Evolutionary conservation across 805 yeast genomes (phyloP).

Genomic region (Brettanomyces sp.): DNA sequence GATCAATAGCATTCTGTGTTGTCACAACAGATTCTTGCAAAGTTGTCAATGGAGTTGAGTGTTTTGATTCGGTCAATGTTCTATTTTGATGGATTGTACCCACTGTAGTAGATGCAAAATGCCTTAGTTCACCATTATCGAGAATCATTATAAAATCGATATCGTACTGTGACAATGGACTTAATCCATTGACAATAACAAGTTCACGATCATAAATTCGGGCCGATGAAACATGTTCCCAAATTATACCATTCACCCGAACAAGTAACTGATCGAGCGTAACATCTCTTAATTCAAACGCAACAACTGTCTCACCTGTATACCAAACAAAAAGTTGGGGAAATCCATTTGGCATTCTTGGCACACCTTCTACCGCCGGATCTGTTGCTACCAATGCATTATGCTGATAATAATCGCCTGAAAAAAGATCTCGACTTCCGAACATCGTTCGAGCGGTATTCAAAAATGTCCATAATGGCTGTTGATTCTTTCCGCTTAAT

Average conservation of each 20-base stretch:
- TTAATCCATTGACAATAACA: constrained; percentile 54
- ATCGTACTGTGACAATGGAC: constrained; percentile 57
- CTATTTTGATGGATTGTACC: constrained; percentile 26
- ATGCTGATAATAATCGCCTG: constrained; percentile 29
- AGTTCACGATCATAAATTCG: constrained; percentile 36
- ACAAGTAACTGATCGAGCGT: constrained; percentile 33
- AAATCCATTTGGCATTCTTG: constrained; percentile 15
- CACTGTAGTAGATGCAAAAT: constrained; percentile 24
- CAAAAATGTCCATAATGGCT: constrained; percentile 47
- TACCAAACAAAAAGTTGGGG: constrained; percentile 35
- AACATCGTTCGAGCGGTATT: constrained; percentile 43
- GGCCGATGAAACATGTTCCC: constrained; percentile 58
- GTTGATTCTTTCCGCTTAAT: constrained; percentile 19
- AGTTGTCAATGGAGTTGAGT: constrained; percentile 49
- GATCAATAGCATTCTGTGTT: constrained; percentile 48
- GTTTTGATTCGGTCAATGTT: constrained; percentile 25
- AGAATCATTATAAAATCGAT: constrained; percentile 34
- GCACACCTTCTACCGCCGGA: constrained; percentile 16
- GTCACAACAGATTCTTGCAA: constrained; percentile 57
- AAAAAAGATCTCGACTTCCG: constrained; percentile 33
- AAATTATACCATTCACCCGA: constrained; percentile 55
- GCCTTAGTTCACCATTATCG: constrained; percentile 20
- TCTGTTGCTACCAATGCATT: constrained; percentile 30
- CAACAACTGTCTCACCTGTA: constrained; percentile 43
- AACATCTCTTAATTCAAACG: constrained; percentile 39